These are phyloP conservation scores for Calonectria leucothoes DNA, from an alignment of 2,329 filamentous ascomycete genomes.

Conservation along the genomic window DNA sequence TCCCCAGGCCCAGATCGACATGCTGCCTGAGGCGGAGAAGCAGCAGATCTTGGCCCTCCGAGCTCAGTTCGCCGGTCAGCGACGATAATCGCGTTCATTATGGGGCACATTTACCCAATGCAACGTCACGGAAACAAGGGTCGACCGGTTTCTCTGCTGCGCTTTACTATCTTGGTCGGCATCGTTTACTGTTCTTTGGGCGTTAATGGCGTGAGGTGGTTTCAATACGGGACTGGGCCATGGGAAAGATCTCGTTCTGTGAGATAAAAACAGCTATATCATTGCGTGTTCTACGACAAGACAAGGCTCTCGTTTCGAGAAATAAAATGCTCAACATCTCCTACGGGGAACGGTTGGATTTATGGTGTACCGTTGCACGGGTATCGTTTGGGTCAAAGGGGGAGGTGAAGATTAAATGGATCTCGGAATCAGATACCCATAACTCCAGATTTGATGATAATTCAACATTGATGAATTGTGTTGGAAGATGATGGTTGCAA, in stretches of 20 bases:
- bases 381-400: slow-evolving; percentile 1
- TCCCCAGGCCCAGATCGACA: slow-evolving; percentile 83
- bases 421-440: slow-evolving; percentile 26
- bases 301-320: background rate
- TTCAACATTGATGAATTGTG: background rate
- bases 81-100: slow-evolving; percentile 43
- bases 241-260: background rate
- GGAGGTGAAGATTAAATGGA: slow-evolving; percentile 17
- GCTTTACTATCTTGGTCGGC: background rate
- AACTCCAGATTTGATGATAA: slow-evolving; percentile 19
- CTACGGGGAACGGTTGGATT: background rate
- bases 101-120: background rate
- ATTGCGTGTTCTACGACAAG: background rate
- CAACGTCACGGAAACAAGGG: background rate
- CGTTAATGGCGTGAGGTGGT: slow-evolving; percentile 28
- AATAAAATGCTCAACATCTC: background rate
- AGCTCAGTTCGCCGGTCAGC: slow-evolving; percentile 66
- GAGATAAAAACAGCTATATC: slow-evolving; percentile 5
- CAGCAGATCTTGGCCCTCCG: slow-evolving; percentile 84
- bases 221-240: slow-evolving; percentile 1
- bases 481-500: background rate
- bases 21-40: slow-evolving; percentile 79
- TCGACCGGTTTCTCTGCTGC: background rate
- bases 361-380: background rate
- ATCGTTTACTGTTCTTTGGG: slow-evolving; percentile 28